These are phyloP conservation scores for Astrocystis sublimbata DNA, from an alignment of 495 filamentous ascomycete genomes.

Conservation along the genomic window DNA sequence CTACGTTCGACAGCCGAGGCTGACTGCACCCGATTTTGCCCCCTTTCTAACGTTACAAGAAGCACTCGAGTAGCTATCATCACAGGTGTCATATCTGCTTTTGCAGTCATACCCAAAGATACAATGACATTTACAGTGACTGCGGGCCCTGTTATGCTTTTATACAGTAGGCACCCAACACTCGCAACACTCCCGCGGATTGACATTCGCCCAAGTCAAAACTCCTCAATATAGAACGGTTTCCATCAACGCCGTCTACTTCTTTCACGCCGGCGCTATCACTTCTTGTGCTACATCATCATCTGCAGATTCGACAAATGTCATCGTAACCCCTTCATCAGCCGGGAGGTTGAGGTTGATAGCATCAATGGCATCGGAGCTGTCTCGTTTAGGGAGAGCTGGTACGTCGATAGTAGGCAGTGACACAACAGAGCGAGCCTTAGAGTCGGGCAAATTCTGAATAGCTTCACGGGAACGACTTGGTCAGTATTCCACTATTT, in stretches of 20 bases:
- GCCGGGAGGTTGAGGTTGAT: constrained; percentile 53
- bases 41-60: background rate
- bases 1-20: background rate
- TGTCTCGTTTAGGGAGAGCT: constrained; percentile 31
- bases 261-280: constrained; percentile 8
- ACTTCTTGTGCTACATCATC: constrained; percentile 27
- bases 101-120: too few relatives aligned
- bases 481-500: constrained; percentile 19
- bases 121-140: too few relatives aligned
- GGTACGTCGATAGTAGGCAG: constrained; percentile 24
- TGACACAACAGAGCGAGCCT: constrained; percentile 30
- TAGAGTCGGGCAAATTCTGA: constrained; percentile 34
- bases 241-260: too few relatives aligned
- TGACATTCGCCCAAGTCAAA: too few relatives aligned
- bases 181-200: too few relatives aligned
- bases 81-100: too few relatives aligned
- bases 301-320: constrained; percentile 48
- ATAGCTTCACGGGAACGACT: constrained; percentile 31
- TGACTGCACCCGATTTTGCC: background rate
- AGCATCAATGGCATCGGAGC: constrained; percentile 40
- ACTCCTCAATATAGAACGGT: too few relatives aligned
- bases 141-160: too few relatives aligned
- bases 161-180: too few relatives aligned
- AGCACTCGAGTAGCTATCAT: too few relatives aligned
- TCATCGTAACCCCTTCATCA: constrained; percentile 50